A percentile compares a stretch with the other conserved stretches of the same genome.
Conservation (phyloP, 2,329 filamentous ascomycete genomes). For the Colletotrichum paranaense region DNA sequence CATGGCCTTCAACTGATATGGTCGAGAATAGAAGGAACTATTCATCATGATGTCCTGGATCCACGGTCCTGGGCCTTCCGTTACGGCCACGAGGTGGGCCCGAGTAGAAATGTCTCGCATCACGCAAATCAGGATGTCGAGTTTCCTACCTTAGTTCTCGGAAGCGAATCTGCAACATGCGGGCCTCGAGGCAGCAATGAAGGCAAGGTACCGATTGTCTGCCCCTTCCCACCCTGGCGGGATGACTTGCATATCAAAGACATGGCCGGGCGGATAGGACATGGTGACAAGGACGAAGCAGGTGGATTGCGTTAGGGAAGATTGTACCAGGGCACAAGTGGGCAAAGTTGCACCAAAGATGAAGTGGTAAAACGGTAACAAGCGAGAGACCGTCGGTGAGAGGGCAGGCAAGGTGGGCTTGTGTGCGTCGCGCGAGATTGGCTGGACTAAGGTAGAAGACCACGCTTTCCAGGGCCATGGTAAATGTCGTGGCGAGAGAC, state of each 20-base stretch:
- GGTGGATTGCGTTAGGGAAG: not conserved
- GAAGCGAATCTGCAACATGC: constrained; percentile 27
- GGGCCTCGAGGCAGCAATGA: constrained; percentile 5
- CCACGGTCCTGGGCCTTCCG: constrained; percentile 1
- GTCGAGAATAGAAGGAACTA: not conserved
- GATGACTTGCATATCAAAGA: constrained; percentile 28
- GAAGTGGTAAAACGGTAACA: constrained; percentile 29
- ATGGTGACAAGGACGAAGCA: not conserved
- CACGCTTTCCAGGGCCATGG: constrained; percentile 29
- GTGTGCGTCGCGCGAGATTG: constrained; percentile 15
- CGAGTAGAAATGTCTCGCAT: constrained; percentile 16
- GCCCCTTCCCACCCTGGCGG: constrained; percentile 5
- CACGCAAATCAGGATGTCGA: constrained; percentile 15
- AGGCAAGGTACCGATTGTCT: constrained; percentile 16
- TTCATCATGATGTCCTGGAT: not conserved
- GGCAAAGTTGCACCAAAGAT: constrained; percentile 14
- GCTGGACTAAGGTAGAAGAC: not conserved
- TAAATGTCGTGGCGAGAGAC: constrained; percentile 5
- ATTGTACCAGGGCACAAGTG: not conserved
- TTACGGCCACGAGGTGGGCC: constrained; percentile 4
- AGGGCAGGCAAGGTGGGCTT: not conserved
- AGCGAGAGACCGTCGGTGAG: constrained; percentile 9
- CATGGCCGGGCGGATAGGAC: not conserved
- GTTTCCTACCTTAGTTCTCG: not conserved
- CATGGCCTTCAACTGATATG: not conserved